Conservation (phyloP, 768 basidiomycete genomes). For the Russula abietina region DNA sequence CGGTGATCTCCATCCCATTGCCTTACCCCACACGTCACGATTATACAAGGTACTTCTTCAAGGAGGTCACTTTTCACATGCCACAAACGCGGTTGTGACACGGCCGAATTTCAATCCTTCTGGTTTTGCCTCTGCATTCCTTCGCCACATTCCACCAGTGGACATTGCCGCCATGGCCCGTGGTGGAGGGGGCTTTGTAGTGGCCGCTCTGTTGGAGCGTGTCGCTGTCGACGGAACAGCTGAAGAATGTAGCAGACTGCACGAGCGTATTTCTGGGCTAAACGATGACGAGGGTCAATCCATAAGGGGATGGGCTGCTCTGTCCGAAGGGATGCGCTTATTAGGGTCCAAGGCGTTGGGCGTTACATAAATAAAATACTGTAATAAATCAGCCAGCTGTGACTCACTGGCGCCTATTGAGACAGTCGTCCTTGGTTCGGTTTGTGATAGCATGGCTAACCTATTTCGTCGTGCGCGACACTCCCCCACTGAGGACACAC, state of each 20-base stretch:
- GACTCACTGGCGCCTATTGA: neutral
- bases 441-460: neutral
- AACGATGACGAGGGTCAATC: neutral
- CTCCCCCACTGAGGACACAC: neutral
- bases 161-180: constrained; percentile 50
- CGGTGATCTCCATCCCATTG: constrained; percentile 61
- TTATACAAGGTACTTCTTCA: constrained; percentile 86
- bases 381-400: neutral
- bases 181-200: constrained; percentile 64
- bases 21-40: constrained; percentile 76
- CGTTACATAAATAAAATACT: constrained; percentile 4
- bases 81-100: constrained; percentile 47
- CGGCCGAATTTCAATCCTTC: constrained; percentile 50
- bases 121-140: constrained; percentile 54
- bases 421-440: neutral
- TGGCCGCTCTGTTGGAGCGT: constrained; percentile 66
- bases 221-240: constrained; percentile 28
- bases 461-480: neutral
- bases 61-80: constrained; percentile 80
- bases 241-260: constrained; percentile 5
- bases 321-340: constrained; percentile 7
- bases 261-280: constrained; percentile 8
- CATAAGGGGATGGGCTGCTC: constrained; percentile 13
- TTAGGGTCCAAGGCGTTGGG: neutral
- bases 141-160: constrained; percentile 48